Conservation (phyloP, 2,329 filamentous ascomycete genomes). For the Lecanicillium sp. region DNA sequence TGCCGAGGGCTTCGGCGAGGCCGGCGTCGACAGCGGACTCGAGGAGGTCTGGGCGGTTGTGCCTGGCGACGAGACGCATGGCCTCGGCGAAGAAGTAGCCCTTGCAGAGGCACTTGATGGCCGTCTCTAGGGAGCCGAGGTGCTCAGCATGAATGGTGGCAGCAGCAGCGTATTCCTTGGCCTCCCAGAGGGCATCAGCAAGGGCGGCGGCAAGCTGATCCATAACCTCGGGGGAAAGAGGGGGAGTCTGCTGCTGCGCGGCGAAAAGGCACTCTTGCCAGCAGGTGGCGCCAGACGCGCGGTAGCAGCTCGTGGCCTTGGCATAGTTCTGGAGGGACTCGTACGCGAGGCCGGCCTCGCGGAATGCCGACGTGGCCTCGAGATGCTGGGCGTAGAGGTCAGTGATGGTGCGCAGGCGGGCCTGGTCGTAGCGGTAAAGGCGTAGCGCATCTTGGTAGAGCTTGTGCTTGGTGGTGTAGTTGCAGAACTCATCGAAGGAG, state of each 20-base stretch:
- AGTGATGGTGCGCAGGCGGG: conserved; percentile 62
- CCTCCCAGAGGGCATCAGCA: conserved; percentile 72
- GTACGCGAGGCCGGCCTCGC: conserved; percentile 84
- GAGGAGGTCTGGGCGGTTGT: conserved; percentile 57
- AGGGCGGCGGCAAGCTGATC: conserved; percentile 64
- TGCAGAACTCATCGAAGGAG: conserved; percentile 69
- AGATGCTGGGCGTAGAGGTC: conserved; percentile 75
- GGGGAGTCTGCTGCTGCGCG: conserved; percentile 60
- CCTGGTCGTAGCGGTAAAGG: conserved; percentile 75
- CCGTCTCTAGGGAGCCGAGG: conserved; percentile 62
- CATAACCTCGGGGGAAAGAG: conserved; percentile 55
- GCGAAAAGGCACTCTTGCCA: conserved; percentile 89
- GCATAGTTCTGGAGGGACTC: conserved; percentile 73
- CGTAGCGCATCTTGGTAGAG: conserved; percentile 74
- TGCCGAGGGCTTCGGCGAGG: conserved; percentile 72
- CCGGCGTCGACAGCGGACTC: conserved; percentile 65
- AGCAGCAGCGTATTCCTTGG: conserved; percentile 75
- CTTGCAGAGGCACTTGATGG: conserved; percentile 75
- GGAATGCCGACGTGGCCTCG: conserved; percentile 66
- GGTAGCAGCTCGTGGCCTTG: conserved; percentile 76
- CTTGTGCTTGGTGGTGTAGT: conserved; percentile 71
- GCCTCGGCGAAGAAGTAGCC: conserved; percentile 85
- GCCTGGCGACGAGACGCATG: conserved; percentile 65
- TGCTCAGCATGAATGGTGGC: conserved; percentile 79
- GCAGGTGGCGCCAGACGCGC: conserved; percentile 64